phyloP scores from a whole-genome alignment of 176 grass and related monocot genomes.

The Pontederia crassipes region DNA sequence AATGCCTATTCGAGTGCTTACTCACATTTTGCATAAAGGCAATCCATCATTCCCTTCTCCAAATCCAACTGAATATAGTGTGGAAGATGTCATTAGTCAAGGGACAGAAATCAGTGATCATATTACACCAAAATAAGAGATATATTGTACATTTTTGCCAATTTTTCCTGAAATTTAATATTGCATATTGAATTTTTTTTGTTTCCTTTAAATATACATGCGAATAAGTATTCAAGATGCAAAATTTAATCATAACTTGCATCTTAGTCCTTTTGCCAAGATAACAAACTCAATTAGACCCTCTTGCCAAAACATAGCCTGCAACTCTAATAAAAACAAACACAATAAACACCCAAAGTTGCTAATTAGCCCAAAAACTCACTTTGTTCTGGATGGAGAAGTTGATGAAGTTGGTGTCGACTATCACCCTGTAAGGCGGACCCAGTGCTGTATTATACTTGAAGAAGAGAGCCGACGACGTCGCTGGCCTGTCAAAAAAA shows the following conservation, averaged over 20 bases:
- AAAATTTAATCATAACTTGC: no score
- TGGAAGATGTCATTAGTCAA: conserved; percentile 12
- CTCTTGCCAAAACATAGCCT: background rate
- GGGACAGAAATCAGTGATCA: background rate
- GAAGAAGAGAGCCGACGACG: conserved; percentile 71
- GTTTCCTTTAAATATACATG: no score
- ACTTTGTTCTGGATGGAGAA: conserved; percentile 91
- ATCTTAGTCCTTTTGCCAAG: no score
- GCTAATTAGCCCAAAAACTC: background rate
- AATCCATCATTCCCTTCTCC: conserved; percentile 99
- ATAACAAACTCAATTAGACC: no score
- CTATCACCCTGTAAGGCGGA: conserved; percentile 83
- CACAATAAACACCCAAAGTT: background rate
- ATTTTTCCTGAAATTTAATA: no score
- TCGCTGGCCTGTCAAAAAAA: conserved; percentile 29
- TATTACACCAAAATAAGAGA: background rate
- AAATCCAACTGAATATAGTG: conserved; percentile 61
- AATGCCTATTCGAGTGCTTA: background rate
- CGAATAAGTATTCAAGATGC: no score
- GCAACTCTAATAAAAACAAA: background rate
- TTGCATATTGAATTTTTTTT: no score
- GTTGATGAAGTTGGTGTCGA: conserved; percentile 97
- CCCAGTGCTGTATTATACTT: conserved; percentile 84
- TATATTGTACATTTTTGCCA: background rate
- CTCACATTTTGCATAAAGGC: conserved; percentile 98